Conservation (phyloP, 1,139 yeast genomes). For the Spencermartinsiella ligniputridi region DNA sequence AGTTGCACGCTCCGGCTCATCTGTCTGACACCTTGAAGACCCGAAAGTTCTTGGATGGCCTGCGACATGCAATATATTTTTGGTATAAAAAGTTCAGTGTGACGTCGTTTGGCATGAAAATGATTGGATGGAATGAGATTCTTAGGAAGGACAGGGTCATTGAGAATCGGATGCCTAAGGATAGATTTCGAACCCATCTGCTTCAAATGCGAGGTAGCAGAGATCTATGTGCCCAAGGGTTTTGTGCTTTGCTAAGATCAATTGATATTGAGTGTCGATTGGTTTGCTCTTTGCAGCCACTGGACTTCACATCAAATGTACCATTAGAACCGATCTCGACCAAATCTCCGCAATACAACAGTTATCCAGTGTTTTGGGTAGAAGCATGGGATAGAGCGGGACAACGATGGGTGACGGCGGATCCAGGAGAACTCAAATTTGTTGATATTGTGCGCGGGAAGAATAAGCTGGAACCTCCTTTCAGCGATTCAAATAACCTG, state of each 20-base stretch:
- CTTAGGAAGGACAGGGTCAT: conserved; percentile 24
- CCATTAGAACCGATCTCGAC: conserved; percentile 14
- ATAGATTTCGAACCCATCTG: conserved; percentile 23
- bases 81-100: conserved; percentile 61
- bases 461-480: conserved; percentile 74
- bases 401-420: conserved; percentile 79
- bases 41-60: conserved; percentile 68
- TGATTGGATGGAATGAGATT: conserved; percentile 61
- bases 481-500: conserved; percentile 53
- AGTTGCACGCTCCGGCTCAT: conserved; percentile 46
- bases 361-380: conserved; percentile 80
- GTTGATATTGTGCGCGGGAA: conserved; percentile 65
- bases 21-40: conserved; percentile 47
- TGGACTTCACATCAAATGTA: conserved; percentile 61
- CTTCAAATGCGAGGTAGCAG: conserved; percentile 50
- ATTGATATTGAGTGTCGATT: conserved; percentile 70
- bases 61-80: conserved; percentile 55
- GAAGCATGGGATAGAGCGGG: conserved; percentile 84
- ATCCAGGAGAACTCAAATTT: conserved; percentile 61
- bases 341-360: conserved; percentile 9
- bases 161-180: conserved; percentile 21
- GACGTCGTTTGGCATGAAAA: conserved; percentile 39
- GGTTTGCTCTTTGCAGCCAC: conserved; percentile 81
- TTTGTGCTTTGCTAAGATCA: conserved; percentile 68
- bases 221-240: conserved; percentile 84